These are phyloP conservation scores for Prunella vulgaris DNA, from an alignment of 257 asterid genomes.

Conservation along the genomic window DNA sequence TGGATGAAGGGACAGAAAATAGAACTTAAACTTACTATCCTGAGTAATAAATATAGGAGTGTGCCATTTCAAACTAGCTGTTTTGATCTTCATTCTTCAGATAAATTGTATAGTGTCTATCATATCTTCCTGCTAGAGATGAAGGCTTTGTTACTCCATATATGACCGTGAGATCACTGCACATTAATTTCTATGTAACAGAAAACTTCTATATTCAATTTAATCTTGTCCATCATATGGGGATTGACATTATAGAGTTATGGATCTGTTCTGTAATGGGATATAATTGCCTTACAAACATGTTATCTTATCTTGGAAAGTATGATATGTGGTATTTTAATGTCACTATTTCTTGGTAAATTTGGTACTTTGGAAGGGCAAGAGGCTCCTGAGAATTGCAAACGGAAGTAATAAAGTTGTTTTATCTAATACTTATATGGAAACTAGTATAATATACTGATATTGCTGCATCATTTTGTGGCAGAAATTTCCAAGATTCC, in stretches of 20 bases:
- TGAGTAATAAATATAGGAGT: not conserved
- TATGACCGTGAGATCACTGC: not conserved
- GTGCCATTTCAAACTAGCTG: too few relatives aligned
- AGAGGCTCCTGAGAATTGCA: not conserved
- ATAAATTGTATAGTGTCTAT: not conserved
- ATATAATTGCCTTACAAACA: not conserved
- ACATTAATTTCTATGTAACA: too few relatives aligned
- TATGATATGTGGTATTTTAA: not conserved
- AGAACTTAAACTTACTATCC: not conserved
- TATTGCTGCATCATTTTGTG: not conserved
- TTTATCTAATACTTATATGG: not conserved
- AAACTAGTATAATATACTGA: not conserved
- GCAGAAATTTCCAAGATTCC: conserved; percentile 36
- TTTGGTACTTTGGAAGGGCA: not conserved
- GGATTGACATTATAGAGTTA: not conserved
- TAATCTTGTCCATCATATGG: not conserved
- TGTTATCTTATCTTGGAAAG: not conserved
- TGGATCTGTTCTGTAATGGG: not conserved
- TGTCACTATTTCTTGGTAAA: too few relatives aligned
- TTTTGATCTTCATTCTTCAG: not conserved
- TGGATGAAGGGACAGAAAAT: too few relatives aligned
- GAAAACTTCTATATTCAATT: not conserved
- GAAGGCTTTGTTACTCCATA: not conserved
- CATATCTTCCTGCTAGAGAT: not conserved
- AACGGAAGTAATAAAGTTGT: not conserved